phyloP scores from a whole-genome alignment of 1,139 yeast genomes.

The Diutina neorugosa region DNA sequence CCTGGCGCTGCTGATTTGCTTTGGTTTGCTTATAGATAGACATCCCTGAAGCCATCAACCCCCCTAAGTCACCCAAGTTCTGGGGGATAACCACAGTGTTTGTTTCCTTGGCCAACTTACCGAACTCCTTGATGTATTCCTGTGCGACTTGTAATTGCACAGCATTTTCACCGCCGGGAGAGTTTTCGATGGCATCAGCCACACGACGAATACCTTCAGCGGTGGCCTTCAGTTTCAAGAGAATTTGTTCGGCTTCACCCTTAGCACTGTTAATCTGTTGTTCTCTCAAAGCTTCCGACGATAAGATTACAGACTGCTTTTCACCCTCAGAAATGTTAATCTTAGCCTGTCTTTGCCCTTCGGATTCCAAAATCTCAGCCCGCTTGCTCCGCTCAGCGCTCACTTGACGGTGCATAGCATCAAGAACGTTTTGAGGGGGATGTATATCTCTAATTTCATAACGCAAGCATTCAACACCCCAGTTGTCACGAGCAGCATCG shows the following conservation, averaged over 20 bases:
- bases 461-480: constrained; percentile 81
- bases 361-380: constrained; percentile 79
- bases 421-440: constrained; percentile 79
- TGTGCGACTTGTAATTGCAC: constrained; percentile 74
- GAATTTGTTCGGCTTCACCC: constrained; percentile 61
- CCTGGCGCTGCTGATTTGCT: constrained; percentile 4
- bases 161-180: constrained; percentile 67
- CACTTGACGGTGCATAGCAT: constrained; percentile 86
- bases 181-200: constrained; percentile 53
- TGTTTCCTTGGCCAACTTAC: constrained; percentile 70
- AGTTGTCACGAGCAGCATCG: constrained; percentile 65
- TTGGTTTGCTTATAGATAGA: constrained; percentile 25
- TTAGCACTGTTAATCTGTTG: constrained; percentile 41
- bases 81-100: constrained; percentile 73
- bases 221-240: constrained; percentile 62
- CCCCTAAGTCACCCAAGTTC: constrained; percentile 62
- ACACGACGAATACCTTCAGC: constrained; percentile 57
- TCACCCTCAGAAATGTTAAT: constrained; percentile 72
- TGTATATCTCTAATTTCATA: constrained; percentile 84
- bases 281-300: constrained; percentile 46
- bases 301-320: constrained; percentile 53
- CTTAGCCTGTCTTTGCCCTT: constrained; percentile 68
- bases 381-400: constrained; percentile 78
- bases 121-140: constrained; percentile 72
- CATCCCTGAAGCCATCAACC: constrained; percentile 44